Base-by-base conservation (phyloP, 495 filamentous ascomycete species). In the Aspergillus diversus region DNA sequence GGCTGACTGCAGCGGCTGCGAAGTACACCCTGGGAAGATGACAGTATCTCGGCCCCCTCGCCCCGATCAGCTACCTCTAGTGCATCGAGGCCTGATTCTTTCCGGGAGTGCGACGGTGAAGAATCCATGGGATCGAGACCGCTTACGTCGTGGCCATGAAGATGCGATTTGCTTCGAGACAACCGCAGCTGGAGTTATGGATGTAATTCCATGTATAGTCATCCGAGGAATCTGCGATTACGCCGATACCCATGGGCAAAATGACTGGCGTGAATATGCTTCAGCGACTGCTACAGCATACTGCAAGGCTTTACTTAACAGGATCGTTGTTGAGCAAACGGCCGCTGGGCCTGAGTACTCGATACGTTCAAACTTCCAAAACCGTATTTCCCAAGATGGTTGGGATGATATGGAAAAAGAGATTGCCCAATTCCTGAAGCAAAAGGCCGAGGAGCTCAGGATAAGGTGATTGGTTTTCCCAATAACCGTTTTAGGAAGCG, bases 211-310 rank as follows among this genome's bases (percentile, higher is more conserved):
- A 43, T 72, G 69, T 49, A 37, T 72, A 7, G 65, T 69, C 9
- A 64, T 74, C 7, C 49, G 67, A 51, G 71, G 71, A 5, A 67
- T 71, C 17, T 69, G 68, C 48, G 65, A 72, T 50, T 72, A 74
- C 57, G 62, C 66, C 5, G 71, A 74, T 50, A 64, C 67, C 0
- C 71, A 72, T 39, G 70, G 70, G 65, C 72, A 66, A 49, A 57
- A 70, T 17, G 50, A 55, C 8, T 74, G 67, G 71, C 69, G 70
- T 49, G 35, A 33, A 11, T 72, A 70, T 60, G 71, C 69, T n/a
- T 65, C 67, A 5, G 69, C 71, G 5, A 63, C 50, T 1, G 70
- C 71, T 32, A 69, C 71, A 7, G 67, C 67, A 3, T 71, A 66
- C 21, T 65, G 67, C 64, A 63, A 54, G 57, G 42, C 42, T 5